Evolutionary conservation across 148 eudicot species (phyloP), one percentile per base, ranked within the genome.

Genomic region (Polygonum maritimum): DNA sequence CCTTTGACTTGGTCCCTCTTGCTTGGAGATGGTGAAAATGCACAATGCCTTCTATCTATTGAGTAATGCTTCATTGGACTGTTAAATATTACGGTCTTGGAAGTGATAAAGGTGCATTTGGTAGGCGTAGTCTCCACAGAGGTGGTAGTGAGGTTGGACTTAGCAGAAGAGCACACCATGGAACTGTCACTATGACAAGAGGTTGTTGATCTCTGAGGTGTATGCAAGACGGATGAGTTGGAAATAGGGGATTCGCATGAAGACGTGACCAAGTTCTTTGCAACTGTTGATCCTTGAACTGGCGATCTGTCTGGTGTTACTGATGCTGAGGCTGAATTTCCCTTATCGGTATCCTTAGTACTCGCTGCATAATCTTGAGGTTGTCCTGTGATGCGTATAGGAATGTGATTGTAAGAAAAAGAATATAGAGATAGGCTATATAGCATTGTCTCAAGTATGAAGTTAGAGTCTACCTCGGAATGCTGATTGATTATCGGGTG

Each of bases 1-100:
- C 98, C 92, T 82, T 92, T 94, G 69, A 92, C 92, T 76, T 90
- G 88, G 41, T 88, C 91, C 81, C 92, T 82, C 77, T 40, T 87
- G 80, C 63, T 82, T 63, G 82, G 81, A 79, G 97, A 97, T 9
- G 98, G 89, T 71, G 87, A 84, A 69, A 89, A 87, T 39, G 89
- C 78, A 49, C 90, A 85, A 44, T 81, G 89, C 38, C 84, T 91
- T 75, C 88, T 86, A 79, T 91, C 92, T 15, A 93, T 83, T 1
- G 94, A 87, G n/a, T 78, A 83, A 74, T 82, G 84, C 75, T 93
- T 93, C 71, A 76, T 76, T 22, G 98, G 98, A 76, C 98, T 93
- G 62, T n/a, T 65, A 9, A 93, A 89, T 79, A 82, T 83, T 55
- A 91, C 82, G 1, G 87, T 86, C 85, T 93, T 89, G 2, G 98